A percentile compares a stretch with the other conserved stretches of the same genome.
Evolutionary conservation across 176 grass and related monocot genomes (phyloP).

Genomic region (Saccharum spontaneum): DNA sequence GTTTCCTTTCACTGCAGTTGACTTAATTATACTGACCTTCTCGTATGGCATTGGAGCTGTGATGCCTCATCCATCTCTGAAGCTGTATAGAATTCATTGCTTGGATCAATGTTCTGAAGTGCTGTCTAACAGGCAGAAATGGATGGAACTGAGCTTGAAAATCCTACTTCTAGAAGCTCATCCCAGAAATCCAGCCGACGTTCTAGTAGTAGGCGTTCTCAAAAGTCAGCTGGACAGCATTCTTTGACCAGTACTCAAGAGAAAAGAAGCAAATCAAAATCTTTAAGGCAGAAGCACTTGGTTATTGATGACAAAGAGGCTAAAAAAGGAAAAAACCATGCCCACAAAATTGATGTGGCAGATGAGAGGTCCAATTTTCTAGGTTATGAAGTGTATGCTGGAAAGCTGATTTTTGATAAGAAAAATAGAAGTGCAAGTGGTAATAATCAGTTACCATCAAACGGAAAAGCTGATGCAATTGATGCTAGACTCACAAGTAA

Average conservation of each 20-base stretch:
- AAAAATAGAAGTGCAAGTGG: conserved; percentile 56
- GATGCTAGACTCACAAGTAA: conserved; percentile 92
- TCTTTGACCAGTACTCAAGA: conserved; percentile 79
- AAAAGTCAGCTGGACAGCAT: conserved; percentile 67
- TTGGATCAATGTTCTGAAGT: conserved; percentile 28
- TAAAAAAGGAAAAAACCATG: conserved; percentile 57
- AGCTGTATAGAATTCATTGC: conserved; percentile 10
- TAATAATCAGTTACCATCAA: conserved; percentile 48
- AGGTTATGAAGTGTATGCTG: conserved; percentile 81
- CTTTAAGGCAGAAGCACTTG: conserved; percentile 52
- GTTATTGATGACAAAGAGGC: conserved; percentile 40
- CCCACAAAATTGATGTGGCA: conserved; percentile 63
- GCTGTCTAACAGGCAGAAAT: conserved; percentile 46
- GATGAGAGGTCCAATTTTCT: conserved; percentile 93
- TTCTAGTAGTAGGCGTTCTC: conserved; percentile 56
- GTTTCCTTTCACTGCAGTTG: conserved; percentile 34
- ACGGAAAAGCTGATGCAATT: conserved; percentile 47
- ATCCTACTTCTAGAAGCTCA: conserved; percentile 57
- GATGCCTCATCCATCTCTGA: conserved; percentile 30
- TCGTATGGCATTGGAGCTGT: conserved; percentile 38
- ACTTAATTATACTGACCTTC: conserved; percentile 8
- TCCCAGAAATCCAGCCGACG: conserved; percentile 67
- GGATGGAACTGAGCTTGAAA: conserved; percentile 59
- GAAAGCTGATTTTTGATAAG: conserved; percentile 70
- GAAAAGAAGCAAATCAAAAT: conserved; percentile 73